A percentile compares a stretch with the other conserved stretches of the same genome.
These are phyloP conservation scores for Pulveroboletus sp. DNA, from an alignment of 768 basidiomycete species.

Conservation along the genomic window DNA sequence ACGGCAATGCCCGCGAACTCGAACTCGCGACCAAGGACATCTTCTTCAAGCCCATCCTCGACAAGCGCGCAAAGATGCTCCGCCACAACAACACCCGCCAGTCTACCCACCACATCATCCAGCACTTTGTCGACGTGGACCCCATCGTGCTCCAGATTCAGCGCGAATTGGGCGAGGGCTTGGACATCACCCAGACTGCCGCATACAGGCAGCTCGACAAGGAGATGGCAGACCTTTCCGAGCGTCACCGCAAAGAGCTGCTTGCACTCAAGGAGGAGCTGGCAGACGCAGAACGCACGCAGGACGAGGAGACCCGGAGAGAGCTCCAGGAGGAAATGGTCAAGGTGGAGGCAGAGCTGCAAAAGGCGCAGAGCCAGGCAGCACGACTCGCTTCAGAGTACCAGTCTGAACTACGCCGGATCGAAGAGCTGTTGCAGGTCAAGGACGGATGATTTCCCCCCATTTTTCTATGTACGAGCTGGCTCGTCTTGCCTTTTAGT, in stretches of 20 bases:
- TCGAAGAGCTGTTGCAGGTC: slow-evolving; percentile 30
- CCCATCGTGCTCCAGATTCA: slow-evolving; percentile 52
- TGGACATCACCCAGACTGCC: slow-evolving; percentile 50
- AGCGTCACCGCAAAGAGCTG: slow-evolving; percentile 46
- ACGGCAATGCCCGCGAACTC: slow-evolving; percentile 40
- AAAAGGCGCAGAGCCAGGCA: slow-evolving; percentile 28
- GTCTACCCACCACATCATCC: slow-evolving; percentile 47
- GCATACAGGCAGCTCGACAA: slow-evolving; percentile 52
- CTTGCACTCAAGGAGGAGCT: slow-evolving; percentile 46
- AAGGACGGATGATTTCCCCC: slow-evolving; percentile 25
- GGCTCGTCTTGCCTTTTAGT: slow-evolving; percentile 17
- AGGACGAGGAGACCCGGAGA: slow-evolving; percentile 45
- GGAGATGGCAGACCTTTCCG: slow-evolving; percentile 46
- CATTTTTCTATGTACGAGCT: slow-evolving; percentile 25
- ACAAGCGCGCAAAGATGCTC: slow-evolving; percentile 41
- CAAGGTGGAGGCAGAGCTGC: slow-evolving; percentile 31
- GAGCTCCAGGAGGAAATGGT: slow-evolving; percentile 42
- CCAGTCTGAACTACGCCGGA: slow-evolving; percentile 33
- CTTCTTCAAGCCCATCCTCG: slow-evolving; percentile 52
- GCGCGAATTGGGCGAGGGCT: slow-evolving; percentile 46
- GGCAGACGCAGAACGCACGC: slow-evolving; percentile 40
- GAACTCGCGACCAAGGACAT: slow-evolving; percentile 40
- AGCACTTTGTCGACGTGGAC: slow-evolving; percentile 37
- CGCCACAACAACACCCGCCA: slow-evolving; percentile 42
- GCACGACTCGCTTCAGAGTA: slow-evolving; percentile 32